Percentiles rank a stretch among this genome's conserved stretches.
These are phyloP conservation scores for Fusarium transvaalense DNA, from an alignment of 2,329 filamentous ascomycete species.

Conservation along the genomic window DNA sequence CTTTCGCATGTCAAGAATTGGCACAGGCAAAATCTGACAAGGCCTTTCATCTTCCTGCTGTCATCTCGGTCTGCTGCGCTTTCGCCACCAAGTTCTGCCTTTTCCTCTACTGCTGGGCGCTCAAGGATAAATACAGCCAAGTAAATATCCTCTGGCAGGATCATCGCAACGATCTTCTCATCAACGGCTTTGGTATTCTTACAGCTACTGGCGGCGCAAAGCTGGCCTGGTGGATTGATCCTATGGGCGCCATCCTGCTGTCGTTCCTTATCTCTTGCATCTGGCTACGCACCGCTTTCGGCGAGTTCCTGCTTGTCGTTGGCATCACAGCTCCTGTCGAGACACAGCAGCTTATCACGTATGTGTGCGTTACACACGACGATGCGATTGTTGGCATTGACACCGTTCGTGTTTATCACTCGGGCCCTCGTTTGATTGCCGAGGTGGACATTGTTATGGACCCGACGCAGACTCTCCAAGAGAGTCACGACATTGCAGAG, in stretches of 20 bases:
- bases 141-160: slow-evolving; percentile 95
- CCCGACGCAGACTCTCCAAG: slow-evolving; percentile 75
- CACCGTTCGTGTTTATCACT: slow-evolving; percentile 94
- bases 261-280: slow-evolving; percentile 81
- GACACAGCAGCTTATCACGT: slow-evolving; percentile 93
- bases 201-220: slow-evolving; percentile 93
- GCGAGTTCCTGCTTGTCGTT: slow-evolving; percentile 91
- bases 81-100: slow-evolving; percentile 86
- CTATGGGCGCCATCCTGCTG: slow-evolving; percentile 87
- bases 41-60: slow-evolving; percentile 81
- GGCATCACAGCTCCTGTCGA: slow-evolving; percentile 88
- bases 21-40: slow-evolving; percentile 67
- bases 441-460: slow-evolving; percentile 98
- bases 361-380: slow-evolving; percentile 90
- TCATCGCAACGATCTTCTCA: slow-evolving; percentile 95
- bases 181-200: slow-evolving; percentile 93
- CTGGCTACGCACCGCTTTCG: slow-evolving; percentile 88
- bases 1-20: slow-evolving; percentile 83
- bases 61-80: slow-evolving; percentile 86
- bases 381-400: slow-evolving; percentile 86
- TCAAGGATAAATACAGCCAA: slow-evolving; percentile 92
- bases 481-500: slow-evolving; percentile 93
- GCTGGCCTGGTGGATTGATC: slow-evolving; percentile 94
- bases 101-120: slow-evolving; percentile 91
- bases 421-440: slow-evolving; percentile 87